These are phyloP conservation scores for Yamadazyma siamensis DNA, from an alignment of 1,139 yeast genomes.

Conservation along the genomic window DNA sequence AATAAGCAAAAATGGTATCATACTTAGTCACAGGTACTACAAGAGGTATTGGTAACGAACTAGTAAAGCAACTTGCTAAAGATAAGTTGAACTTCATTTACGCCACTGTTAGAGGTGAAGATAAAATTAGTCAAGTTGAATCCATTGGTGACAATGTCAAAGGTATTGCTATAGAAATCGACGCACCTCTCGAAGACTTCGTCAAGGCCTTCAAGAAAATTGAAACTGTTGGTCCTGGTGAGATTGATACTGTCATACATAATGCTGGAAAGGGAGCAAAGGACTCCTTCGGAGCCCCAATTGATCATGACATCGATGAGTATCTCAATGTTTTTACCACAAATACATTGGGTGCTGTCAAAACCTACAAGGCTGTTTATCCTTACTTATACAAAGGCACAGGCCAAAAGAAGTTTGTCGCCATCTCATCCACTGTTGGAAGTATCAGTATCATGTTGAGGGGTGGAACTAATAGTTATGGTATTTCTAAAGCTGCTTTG, in stretches of 20 bases:
- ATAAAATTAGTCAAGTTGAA: conserved; percentile 6
- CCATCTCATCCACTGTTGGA: background rate
- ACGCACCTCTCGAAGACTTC: background rate
- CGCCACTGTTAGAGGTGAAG: conserved; percentile 17
- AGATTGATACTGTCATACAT: conserved; percentile 2
- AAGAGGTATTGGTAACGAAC: conserved; percentile 19
- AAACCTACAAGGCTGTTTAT: conserved; percentile 6
- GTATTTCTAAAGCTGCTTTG: conserved; percentile 8
- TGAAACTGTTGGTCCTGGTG: conserved; percentile 6
- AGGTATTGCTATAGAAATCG: conserved; percentile 3
- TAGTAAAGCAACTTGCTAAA: conserved; percentile 12
- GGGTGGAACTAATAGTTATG: conserved; percentile 3
- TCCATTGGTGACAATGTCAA: conserved; percentile 4
- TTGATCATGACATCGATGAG: conserved; percentile 9
- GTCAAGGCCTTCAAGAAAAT: conserved; percentile 2
- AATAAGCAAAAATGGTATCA: conserved; percentile 7
- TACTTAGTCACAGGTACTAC: conserved; percentile 20
- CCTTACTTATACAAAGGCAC: conserved; percentile 7
- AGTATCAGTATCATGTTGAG: background rate
- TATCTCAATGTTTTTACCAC: conserved; percentile 15
- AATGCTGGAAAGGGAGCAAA: conserved; percentile 1
- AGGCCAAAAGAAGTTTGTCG: conserved; percentile 2
- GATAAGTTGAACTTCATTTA: conserved; percentile 10
- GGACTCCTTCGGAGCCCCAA: conserved; percentile 1
- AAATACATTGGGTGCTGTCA: conserved; percentile 10